Base-by-base conservation (phyloP, 768 basidiomycete genomes). In the Strobilomyces echinocephalus region DNA sequence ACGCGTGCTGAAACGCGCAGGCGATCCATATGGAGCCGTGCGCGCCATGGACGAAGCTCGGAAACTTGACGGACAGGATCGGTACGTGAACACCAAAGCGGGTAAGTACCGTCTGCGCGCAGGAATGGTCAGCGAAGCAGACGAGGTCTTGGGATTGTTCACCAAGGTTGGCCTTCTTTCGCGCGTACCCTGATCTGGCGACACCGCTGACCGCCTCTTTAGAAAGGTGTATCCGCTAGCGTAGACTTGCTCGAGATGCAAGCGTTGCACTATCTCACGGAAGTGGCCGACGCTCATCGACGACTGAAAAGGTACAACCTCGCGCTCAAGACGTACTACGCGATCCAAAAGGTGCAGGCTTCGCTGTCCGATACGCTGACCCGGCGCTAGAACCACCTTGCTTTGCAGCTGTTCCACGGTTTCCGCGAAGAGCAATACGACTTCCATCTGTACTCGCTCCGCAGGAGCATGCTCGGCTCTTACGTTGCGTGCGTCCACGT, bases 391-490 rank as follows among this genome's bases (percentile, higher is more conserved):
- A 63, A 49, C 46, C 11, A 40, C 42, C 15, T 49, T 48, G 20
- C 31, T 20, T 46, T 28, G 38, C 55, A 91, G 90, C 73, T 85
- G 15, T 97, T 95, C 68, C 79, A 86, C 49, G 88, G 88, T 49
- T 81, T 89, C 58, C 92, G 97, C 58, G 93, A 97, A 60, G 95
- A 97, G 63, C 94, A 98, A 71, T 97, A 88, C 61, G 97, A 99
- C 69, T 99, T 99, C 78, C 97, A 99, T 68, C 84, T 88, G 8
- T 99, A 97, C 69, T 91, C 91, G 59, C 60, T 97, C 60, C 85
- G 97, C 49, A 93, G 90, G 61, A 89, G 85, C 62, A 95, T 89
- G 8, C 72, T 98, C 33, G 87, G 85, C 49, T 82, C 91, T 12
- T 98, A 98, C 67, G 56, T 89, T 49, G 82, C 84, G 95, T 97